Evolutionary conservation across 331 rosid species (phyloP).

Genomic region (Malus hybrid): DNA sequence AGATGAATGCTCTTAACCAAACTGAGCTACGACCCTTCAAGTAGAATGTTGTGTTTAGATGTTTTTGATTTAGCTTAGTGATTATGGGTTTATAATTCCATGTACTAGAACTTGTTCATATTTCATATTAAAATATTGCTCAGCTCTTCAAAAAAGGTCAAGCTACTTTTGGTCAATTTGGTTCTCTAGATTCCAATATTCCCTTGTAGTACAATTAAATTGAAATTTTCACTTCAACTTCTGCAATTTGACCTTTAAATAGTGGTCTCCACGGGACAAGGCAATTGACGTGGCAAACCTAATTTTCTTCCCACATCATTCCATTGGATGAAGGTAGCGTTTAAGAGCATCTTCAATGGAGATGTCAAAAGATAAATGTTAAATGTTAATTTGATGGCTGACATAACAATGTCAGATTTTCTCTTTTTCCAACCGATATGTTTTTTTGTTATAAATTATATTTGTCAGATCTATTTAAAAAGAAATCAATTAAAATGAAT

Average conservation of each 20-base stretch:
- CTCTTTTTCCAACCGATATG: no score
- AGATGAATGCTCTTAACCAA: background rate
- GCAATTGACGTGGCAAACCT: background rate
- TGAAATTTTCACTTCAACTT: background rate
- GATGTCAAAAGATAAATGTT: no score
- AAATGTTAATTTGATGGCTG: no score
- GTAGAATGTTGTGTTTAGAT: background rate
- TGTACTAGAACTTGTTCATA: constrained; percentile 4
- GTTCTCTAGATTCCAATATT: no score
- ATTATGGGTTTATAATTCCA: background rate
- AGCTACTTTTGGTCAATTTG: constrained; percentile 11
- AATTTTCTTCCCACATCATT: background rate
- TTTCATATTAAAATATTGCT: background rate
- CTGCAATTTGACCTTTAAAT: background rate
- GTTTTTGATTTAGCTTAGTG: background rate
- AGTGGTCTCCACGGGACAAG: background rate
- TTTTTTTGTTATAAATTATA: no score
- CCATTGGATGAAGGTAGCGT: background rate
- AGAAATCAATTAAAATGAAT: no score
- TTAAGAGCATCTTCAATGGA: fast-evolving
- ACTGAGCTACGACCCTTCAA: background rate
- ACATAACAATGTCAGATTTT: no score
- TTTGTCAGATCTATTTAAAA: no score
- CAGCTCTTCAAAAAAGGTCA: constrained; percentile 14
- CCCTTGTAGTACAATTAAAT: background rate